These are phyloP conservation scores for Paracamarosporium sp. DNA, from an alignment of 2,329 filamentous ascomycete genomes.

Conservation along the genomic window DNA sequence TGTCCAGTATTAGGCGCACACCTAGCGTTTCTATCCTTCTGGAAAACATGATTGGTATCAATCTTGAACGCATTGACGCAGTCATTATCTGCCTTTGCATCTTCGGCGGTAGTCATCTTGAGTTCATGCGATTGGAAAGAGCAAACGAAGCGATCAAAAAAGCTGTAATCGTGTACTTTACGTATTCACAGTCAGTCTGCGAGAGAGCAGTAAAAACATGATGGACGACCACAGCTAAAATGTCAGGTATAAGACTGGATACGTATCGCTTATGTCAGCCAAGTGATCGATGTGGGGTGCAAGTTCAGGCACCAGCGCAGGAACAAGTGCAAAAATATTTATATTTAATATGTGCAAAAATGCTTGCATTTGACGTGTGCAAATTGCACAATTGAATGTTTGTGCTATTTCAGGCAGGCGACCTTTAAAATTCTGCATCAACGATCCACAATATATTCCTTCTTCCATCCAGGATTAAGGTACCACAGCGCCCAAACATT, in stretches of 20 bases:
- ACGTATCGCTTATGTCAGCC: background rate
- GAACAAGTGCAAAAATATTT: background rate
- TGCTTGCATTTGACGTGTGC: background rate
- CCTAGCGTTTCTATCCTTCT: background rate
- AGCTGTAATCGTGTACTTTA: background rate
- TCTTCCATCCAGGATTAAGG: too few species aligned
- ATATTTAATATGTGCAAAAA: background rate
- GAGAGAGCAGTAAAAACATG: background rate
- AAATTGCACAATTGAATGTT: background rate
- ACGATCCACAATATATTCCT: too few species aligned
- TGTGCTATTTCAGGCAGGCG: background rate
- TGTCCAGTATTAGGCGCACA: constrained; percentile 2
- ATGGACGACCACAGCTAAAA: background rate
- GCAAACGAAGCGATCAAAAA: background rate
- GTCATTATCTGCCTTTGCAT: constrained; percentile 1
- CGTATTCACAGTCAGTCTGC: too few species aligned
- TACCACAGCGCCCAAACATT: too few species aligned
- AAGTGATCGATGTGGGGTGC: background rate
- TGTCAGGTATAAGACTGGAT: background rate
- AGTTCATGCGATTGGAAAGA: background rate
- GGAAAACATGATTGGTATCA: background rate
- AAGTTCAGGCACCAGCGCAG: background rate
- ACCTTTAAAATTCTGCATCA: too few species aligned
- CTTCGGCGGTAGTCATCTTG: background rate
- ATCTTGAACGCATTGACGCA: constrained; percentile 3